Conservation (phyloP, 2,329 filamentous ascomycete species). For the Ascochyta clinopodiicola region DNA sequence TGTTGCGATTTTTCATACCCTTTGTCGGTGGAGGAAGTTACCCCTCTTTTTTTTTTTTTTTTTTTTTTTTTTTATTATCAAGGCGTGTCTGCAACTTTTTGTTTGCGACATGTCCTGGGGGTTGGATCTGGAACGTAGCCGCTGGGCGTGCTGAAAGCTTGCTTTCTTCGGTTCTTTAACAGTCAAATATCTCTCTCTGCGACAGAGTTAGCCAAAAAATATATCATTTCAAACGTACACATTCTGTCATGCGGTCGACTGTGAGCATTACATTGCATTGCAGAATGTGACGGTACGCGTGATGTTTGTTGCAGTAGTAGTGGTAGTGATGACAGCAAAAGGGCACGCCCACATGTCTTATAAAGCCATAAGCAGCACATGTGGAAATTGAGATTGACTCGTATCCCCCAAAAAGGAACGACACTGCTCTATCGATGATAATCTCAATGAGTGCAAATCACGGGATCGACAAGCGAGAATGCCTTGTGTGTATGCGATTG, state of each 20-base stretch:
- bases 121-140: slow-evolving; percentile 30
- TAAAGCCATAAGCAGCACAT: neutral
- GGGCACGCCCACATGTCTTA: slow-evolving; percentile 9
- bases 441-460: slow-evolving; percentile 16
- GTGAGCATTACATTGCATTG: neutral
- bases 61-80: slow-evolving; percentile 11
- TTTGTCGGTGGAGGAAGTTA: slow-evolving; percentile 18
- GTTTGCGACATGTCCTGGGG: slow-evolving; percentile 28
- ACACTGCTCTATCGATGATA: slow-evolving; percentile 4
- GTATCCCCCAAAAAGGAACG: slow-evolving; percentile 7
- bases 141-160: slow-evolving; percentile 42
- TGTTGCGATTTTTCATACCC: slow-evolving; percentile 24
- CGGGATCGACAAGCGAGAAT: slow-evolving; percentile 6
- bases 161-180: slow-evolving; percentile 30
- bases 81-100: slow-evolving; percentile 13
- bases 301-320: neutral
- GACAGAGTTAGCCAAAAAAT: slow-evolving; percentile 36
- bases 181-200: slow-evolving; percentile 34
- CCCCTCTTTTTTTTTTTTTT: slow-evolving; percentile 9
- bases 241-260: neutral
- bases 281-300: neutral
- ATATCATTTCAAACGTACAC: slow-evolving; percentile 23
- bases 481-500: slow-evolving; percentile 3
- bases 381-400: slow-evolving; percentile 20
- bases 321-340: neutral